Conservation (phyloP, 768 basidiomycete genomes). For the Phlegmacium glaucopus region DNA sequence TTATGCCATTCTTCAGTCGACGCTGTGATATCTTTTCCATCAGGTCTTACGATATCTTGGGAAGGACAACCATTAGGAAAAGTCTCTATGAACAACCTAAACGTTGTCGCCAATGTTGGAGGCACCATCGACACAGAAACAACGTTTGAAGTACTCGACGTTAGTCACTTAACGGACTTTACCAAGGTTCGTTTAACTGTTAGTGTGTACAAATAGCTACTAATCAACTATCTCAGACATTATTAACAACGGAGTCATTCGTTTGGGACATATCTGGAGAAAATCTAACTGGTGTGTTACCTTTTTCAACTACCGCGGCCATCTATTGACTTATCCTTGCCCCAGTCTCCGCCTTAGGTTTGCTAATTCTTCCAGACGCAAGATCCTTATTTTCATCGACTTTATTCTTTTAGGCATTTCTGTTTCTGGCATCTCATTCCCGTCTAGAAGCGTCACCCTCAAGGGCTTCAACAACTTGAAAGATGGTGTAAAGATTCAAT, state of each 20-base stretch:
- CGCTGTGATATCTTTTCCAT: constrained; percentile 61
- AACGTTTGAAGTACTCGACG: constrained; percentile 55
- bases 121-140: constrained; percentile 52
- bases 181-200: constrained; percentile 44
- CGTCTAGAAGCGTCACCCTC: constrained; percentile 56
- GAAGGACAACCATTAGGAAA: constrained; percentile 51
- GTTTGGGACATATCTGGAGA: constrained; percentile 67
- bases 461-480: constrained; percentile 71
- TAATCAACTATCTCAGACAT: constrained; percentile 26
- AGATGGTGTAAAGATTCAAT: constrained; percentile 56
- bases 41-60: constrained; percentile 63
- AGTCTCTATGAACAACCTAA: constrained; percentile 57
- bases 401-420: constrained; percentile 41
- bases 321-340: constrained; percentile 4
- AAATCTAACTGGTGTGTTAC: constrained; percentile 52
- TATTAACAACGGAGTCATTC: constrained; percentile 64
- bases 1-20: constrained; percentile 42
- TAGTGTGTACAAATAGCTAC: background rate
- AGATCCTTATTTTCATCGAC: background rate
- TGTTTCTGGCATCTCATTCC: constrained; percentile 51
- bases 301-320: background rate
- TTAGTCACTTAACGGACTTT: constrained; percentile 56
- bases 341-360: constrained; percentile 56
- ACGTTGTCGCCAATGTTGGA: constrained; percentile 62
- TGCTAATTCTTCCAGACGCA: constrained; percentile 5